Conservation (phyloP, 768 basidiomycete species). For the Aureoboletus auriporus region DNA sequence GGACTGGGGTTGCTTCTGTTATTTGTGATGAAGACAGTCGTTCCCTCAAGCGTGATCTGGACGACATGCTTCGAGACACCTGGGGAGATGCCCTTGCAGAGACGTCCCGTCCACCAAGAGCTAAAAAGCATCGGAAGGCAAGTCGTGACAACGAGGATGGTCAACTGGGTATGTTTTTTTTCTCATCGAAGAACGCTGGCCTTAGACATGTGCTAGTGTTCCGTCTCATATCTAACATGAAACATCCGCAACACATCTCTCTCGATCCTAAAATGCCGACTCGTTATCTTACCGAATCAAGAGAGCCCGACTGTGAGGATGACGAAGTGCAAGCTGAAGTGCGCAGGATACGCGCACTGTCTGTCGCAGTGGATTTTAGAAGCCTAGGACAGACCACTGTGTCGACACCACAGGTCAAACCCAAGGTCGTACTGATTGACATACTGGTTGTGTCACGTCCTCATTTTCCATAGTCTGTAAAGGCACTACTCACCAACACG, state of each 20-base stretch:
- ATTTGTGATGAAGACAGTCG: slow-evolving; percentile 6
- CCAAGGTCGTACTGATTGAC: slow-evolving; percentile 13
- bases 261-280: slow-evolving; percentile 38
- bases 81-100: slow-evolving; percentile 16
- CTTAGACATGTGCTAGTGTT: slow-evolving; percentile 34
- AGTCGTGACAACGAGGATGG: not conserved
- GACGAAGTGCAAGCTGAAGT: slow-evolving; percentile 37
- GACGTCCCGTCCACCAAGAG: not conserved
- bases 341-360: slow-evolving; percentile 37
- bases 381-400: slow-evolving; percentile 20
- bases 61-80: slow-evolving; percentile 18
- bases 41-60: slow-evolving; percentile 18
- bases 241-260: slow-evolving; percentile 35
- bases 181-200: not conserved
- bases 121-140: slow-evolving; percentile 5
- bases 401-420: slow-evolving; percentile 11
- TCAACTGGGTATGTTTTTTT: not conserved
- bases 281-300: slow-evolving; percentile 32
- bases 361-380: slow-evolving; percentile 37
- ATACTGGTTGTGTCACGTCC: not conserved
- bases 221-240: slow-evolving; percentile 41
- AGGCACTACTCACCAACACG: not conserved
- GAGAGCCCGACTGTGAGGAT: slow-evolving; percentile 51
- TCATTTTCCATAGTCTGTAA: slow-evolving; percentile 13
- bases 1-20: slow-evolving; percentile 1